Base-by-base conservation (phyloP, 768 basidiomycete species). In the Daedalea quercina region DNA sequence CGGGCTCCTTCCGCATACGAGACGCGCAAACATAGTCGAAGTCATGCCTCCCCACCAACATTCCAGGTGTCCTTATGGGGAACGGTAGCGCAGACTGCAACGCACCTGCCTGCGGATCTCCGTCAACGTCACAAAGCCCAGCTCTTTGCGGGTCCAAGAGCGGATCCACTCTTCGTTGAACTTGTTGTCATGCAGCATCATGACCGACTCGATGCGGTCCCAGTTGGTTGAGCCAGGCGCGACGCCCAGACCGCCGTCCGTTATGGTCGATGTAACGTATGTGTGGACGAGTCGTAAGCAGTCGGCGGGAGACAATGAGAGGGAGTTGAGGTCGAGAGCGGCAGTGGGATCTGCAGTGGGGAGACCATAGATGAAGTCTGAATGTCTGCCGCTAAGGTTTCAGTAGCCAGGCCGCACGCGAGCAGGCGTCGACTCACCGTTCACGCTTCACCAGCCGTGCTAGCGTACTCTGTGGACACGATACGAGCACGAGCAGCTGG, bases 231-330 rank as follows among this genome's bases (percentile, higher is more conserved):
- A 74, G 13, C 79, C 81, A 1, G 89, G 85, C 8, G 84, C 80
- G 45, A 97, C 81, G 1, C 90, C 92, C 1, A 95, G 78, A 3
- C 93, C 94, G 9, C 90, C 86, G 49, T 94, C 93, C n/a, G 73
- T 63, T 0, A 76, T 72, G 0, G 79, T 80, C 1, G 86, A 80
- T 2, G 90, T 82, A 54, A 94, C 73, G 64, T 84, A 86, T 7
- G 75, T 64, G 61, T 93, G 75, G 0, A 92, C 76, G 26, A 92
- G 78, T n/a, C 91, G 82, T 20, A 94, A 71, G n/a, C 86, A 80
- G 62, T 93, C 87, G 1, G 90, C 83, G 4, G 87, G 78, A 0
- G 80, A 80, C 25, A 89, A 68, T 0, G 77, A 69, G 2, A 70
- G 69, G 1, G 69, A 67, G 50, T 76, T 74, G 20, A 75, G 64